Evolutionary conservation across 2,329 filamentous ascomycete species (phyloP).

Genomic region (Plenodomus tracheiphilus): DNA sequence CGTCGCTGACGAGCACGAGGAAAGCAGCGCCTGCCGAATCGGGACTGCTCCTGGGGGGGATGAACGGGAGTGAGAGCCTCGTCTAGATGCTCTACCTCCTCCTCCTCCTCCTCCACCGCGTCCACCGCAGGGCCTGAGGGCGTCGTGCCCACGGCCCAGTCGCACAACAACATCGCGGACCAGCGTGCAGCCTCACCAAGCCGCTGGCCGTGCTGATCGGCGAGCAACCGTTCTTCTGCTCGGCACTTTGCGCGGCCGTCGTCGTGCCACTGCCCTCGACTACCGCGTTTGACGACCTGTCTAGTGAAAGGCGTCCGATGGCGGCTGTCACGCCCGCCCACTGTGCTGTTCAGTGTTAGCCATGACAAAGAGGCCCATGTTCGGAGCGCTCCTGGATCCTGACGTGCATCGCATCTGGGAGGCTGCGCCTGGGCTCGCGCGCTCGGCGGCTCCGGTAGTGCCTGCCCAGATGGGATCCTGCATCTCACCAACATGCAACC

Average conservation of each 20-base stretch:
- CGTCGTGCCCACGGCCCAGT: not conserved
- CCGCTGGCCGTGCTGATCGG: slow-evolving; percentile 18
- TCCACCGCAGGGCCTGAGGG: not conserved
- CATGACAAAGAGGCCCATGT: slow-evolving; percentile 8
- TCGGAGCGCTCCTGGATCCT: not conserved
- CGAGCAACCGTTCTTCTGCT: slow-evolving; percentile 21
- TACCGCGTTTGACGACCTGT: slow-evolving; percentile 12
- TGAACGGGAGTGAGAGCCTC: too few relatives aligned
- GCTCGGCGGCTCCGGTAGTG: slow-evolving; percentile 19
- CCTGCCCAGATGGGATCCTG: slow-evolving; percentile 19
- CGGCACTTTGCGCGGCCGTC: slow-evolving; percentile 9
- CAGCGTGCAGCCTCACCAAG: slow-evolving; percentile 15
- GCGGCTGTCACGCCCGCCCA: slow-evolving; percentile 22
- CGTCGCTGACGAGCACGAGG: not conserved
- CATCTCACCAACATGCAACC: too few relatives aligned
- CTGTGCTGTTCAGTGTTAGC: too few relatives aligned
- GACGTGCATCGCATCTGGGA: slow-evolving; percentile 3
- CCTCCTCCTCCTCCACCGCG: slow-evolving; percentile 2
- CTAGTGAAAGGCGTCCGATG: slow-evolving; percentile 15
- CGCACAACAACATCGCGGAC: not conserved
- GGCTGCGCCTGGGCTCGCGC: slow-evolving; percentile 8
- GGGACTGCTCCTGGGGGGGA: slow-evolving; percentile 6
- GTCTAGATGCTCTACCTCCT: not conserved
- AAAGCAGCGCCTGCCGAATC: slow-evolving; percentile 15
- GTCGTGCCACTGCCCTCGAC: slow-evolving; percentile 17